A percentile compares a stretch with the other conserved stretches of the same genome.
These are phyloP conservation scores for Verticillium klebahnii DNA, from an alignment of 2,329 filamentous ascomycete genomes.

Conservation along the genomic window DNA sequence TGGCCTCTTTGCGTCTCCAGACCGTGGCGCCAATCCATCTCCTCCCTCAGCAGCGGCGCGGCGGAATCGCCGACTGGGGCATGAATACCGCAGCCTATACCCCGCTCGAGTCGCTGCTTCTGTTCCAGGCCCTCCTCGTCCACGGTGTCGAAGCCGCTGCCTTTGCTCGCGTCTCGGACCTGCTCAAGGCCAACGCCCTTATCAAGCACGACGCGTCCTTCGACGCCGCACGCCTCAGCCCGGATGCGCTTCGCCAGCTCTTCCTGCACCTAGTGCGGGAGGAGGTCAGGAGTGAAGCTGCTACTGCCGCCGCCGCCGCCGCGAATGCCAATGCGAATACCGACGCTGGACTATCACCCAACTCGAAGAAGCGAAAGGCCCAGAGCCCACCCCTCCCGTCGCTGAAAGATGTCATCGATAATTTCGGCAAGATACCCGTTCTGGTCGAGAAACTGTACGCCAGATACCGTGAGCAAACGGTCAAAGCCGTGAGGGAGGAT, in stretches of 20 bases:
- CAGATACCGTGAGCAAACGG: slow-evolving; percentile 64
- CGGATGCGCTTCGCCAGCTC: slow-evolving; percentile 73
- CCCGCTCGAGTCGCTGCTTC: slow-evolving; percentile 77
- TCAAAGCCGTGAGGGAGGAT: slow-evolving; percentile 68
- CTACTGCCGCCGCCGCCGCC: slow-evolving; percentile 18
- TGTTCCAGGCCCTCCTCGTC: slow-evolving; percentile 73
- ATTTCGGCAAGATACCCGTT: slow-evolving; percentile 63
- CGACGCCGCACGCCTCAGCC: slow-evolving; percentile 68
- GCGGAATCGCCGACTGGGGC: slow-evolving; percentile 51
- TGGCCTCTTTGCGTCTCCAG: slow-evolving; percentile 19
- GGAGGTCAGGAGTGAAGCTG: slow-evolving; percentile 55
- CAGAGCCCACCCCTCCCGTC: slow-evolving; percentile 59
- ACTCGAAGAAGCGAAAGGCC: slow-evolving; percentile 68
- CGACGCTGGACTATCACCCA: slow-evolving; percentile 30
- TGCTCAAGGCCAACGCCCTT: slow-evolving; percentile 68
- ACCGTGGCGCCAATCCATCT: slow-evolving; percentile 54
- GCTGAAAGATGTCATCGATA: slow-evolving; percentile 61
- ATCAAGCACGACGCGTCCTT: slow-evolving; percentile 67
- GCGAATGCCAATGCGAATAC: slow-evolving; percentile 14
- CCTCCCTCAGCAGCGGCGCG: slow-evolving; percentile 39
- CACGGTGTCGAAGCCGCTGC: slow-evolving; percentile 61
- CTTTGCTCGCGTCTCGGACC: slow-evolving; percentile 69
- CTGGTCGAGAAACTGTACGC: slow-evolving; percentile 72
- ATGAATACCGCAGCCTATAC: slow-evolving; percentile 65
- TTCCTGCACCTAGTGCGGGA: slow-evolving; percentile 74